A percentile compares a stretch with the other conserved stretches of the same genome.
Evolutionary conservation across 306 rosid species (phyloP).

Genomic region (Luffa aegyptiaca): DNA sequence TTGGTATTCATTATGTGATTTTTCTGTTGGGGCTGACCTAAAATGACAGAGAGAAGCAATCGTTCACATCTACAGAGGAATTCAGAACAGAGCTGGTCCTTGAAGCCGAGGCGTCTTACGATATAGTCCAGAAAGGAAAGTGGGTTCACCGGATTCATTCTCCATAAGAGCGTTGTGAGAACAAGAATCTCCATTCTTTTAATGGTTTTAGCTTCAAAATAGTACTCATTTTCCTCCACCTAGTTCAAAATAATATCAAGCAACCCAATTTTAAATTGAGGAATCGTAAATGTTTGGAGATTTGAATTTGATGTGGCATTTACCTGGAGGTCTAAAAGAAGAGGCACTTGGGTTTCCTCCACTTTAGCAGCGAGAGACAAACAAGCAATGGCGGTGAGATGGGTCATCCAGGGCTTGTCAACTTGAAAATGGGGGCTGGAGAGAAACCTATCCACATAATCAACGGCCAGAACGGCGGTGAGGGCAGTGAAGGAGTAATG

Average conservation of each 20-base stretch:
- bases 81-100: conserved; percentile 52
- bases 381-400: conserved; percentile 71
- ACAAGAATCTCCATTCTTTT: conserved; percentile 81
- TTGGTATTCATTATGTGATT: not conserved
- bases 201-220: conserved; percentile 69
- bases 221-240: conserved; percentile 57
- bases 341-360: conserved; percentile 81
- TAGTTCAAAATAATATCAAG: conserved; percentile 2
- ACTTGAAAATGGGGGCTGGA: conserved; percentile 28
- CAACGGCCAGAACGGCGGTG: conserved; percentile 66
- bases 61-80: conserved; percentile 46
- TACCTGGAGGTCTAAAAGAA: conserved; percentile 67
- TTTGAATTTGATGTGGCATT: not conserved
- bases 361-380: conserved; percentile 86
- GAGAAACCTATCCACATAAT: conserved; percentile 69
- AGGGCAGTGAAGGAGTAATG: conserved; percentile 64
- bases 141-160: conserved; percentile 81
- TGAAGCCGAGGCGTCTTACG: conserved; percentile 54
- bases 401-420: conserved; percentile 86
- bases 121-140: conserved; percentile 64
- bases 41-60: conserved; percentile 39
- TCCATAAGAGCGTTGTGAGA: conserved; percentile 82
- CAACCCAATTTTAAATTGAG: not conserved
- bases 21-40: conserved; percentile 30
- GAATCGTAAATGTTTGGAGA: not conserved